These are phyloP conservation scores for Salvia rosmarinus DNA, from an alignment of 257 asterid species.

Conservation along the genomic window DNA sequence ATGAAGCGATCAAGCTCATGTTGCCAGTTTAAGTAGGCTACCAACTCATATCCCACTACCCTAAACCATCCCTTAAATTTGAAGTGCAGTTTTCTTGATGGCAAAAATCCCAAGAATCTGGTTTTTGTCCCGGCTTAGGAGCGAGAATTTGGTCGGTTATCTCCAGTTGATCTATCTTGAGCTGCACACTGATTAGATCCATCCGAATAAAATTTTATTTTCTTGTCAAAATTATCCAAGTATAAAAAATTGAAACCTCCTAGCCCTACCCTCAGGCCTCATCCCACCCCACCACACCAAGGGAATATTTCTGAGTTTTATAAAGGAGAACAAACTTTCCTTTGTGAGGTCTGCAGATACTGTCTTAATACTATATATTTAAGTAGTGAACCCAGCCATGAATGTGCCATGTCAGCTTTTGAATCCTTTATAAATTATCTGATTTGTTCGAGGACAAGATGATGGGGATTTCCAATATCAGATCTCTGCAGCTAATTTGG, in stretches of 20 bases:
- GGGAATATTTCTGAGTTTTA: slow-evolving; percentile 48
- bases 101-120: slow-evolving; percentile 24
- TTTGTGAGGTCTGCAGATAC: slow-evolving; percentile 39
- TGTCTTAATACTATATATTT: slow-evolving; percentile 34
- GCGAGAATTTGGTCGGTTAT: slow-evolving; percentile 12
- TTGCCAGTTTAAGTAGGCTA: slow-evolving; percentile 6
- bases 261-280: too few relatives aligned
- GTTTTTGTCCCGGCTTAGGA: neutral
- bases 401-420: slow-evolving; percentile 49
- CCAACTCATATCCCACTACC: slow-evolving; percentile 14
- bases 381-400: slow-evolving; percentile 32
- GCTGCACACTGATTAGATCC: slow-evolving; percentile 38
- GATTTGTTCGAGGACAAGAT: slow-evolving; percentile 32
- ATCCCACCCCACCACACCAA: slow-evolving; percentile 32
- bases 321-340: slow-evolving; percentile 40
- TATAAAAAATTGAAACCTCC: slow-evolving; percentile 7
- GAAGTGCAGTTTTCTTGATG: slow-evolving; percentile 8
- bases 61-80: slow-evolving; percentile 17
- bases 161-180: slow-evolving; percentile 21
- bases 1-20: slow-evolving; percentile 5
- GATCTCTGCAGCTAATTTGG: slow-evolving; percentile 38
- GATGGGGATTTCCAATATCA: slow-evolving; percentile 36
- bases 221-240: slow-evolving; percentile 28
- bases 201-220: slow-evolving; percentile 18
- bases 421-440: slow-evolving; percentile 18